phyloP scores from a whole-genome alignment of 768 basidiomycete genomes.

The Heimioporus sp. region DNA sequence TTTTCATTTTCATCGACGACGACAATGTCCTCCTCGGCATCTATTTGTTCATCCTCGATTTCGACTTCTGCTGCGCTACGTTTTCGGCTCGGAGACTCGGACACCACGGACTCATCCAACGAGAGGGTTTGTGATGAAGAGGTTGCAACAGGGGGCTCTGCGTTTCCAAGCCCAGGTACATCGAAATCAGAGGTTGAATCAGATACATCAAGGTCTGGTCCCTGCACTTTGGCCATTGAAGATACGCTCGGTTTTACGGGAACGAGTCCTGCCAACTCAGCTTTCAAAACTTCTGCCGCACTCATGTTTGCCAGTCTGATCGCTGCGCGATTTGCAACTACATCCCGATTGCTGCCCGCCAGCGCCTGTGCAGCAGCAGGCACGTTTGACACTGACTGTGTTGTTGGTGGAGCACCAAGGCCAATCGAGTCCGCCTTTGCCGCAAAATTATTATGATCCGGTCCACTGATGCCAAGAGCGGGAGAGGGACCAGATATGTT shows the following conservation, averaged over 20 bases:
- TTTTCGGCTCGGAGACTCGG: conserved; percentile 36
- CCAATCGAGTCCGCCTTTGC: conserved; percentile 78
- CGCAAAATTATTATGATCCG: conserved; percentile 60
- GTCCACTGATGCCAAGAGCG: conserved; percentile 27
- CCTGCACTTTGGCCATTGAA: conserved; percentile 35
- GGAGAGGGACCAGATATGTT: conserved; percentile 28
- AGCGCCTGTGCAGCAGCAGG: conserved; percentile 70
- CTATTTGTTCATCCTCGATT: conserved; percentile 39
- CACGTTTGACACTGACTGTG: conserved; percentile 54
- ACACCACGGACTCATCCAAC: conserved; percentile 19
- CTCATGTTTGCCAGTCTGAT: conserved; percentile 96
- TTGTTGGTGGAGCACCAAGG: conserved; percentile 60
- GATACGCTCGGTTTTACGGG: conserved; percentile 39
- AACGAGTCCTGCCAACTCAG: conserved; percentile 67
- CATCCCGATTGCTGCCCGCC: conserved; percentile 84
- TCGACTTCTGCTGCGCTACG: conserved; percentile 44
- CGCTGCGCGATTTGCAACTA: conserved; percentile 85
- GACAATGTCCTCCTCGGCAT: conserved; percentile 23
- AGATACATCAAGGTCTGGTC: conserved; percentile 19
- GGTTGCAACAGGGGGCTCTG: conserved; percentile 16
- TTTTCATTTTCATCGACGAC: conserved; percentile 37
- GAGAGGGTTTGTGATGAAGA: conserved; percentile 10
- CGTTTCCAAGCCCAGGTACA: conserved; percentile 33
- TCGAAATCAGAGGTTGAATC: conserved; percentile 34
- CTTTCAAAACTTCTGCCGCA: conserved; percentile 92